phyloP scores from a whole-genome alignment of 768 basidiomycete species.

The Imleria badia region DNA sequence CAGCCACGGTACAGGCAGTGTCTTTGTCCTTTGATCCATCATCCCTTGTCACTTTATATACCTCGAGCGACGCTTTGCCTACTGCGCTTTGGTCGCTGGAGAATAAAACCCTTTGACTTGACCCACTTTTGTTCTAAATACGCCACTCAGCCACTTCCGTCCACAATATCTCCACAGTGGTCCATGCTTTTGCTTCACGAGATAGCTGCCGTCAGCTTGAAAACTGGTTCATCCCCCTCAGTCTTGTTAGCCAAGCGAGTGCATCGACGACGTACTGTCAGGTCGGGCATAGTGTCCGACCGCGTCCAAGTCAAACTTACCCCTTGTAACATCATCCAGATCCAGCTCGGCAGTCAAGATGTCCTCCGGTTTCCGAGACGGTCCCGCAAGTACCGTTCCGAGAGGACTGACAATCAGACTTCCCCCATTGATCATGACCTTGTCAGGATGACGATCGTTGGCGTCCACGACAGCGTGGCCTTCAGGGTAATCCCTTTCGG shows the following conservation, averaged over 20 bases:
- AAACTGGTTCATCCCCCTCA: constrained; percentile 24
- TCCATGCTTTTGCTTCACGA: neutral
- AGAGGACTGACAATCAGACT: constrained; percentile 59
- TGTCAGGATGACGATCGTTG: constrained; percentile 40
- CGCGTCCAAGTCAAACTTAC: constrained; percentile 62
- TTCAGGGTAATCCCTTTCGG: constrained; percentile 52
- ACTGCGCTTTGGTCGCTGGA: neutral
- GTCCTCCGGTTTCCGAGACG: constrained; percentile 51
- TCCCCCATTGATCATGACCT: constrained; percentile 61
- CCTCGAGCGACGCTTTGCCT: constrained; percentile 16
- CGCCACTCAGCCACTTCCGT: neutral
- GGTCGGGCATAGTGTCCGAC: constrained; percentile 62
- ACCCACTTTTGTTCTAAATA: constrained; percentile 10
- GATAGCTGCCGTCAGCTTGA: constrained; percentile 21
- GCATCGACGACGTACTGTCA: constrained; percentile 42
- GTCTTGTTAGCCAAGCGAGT: neutral
- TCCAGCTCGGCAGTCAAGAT: constrained; percentile 58
- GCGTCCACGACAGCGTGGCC: constrained; percentile 44
- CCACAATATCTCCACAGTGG: constrained; percentile 1
- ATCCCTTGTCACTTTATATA: constrained; percentile 24
- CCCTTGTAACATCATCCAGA: constrained; percentile 53
- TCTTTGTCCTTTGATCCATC: neutral
- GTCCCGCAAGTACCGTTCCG: constrained; percentile 59
- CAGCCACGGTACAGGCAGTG: neutral
- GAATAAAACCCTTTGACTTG: constrained; percentile 19